Conservation (phyloP, 257 asterid genomes). For the Gardenia jasminoides region DNA sequence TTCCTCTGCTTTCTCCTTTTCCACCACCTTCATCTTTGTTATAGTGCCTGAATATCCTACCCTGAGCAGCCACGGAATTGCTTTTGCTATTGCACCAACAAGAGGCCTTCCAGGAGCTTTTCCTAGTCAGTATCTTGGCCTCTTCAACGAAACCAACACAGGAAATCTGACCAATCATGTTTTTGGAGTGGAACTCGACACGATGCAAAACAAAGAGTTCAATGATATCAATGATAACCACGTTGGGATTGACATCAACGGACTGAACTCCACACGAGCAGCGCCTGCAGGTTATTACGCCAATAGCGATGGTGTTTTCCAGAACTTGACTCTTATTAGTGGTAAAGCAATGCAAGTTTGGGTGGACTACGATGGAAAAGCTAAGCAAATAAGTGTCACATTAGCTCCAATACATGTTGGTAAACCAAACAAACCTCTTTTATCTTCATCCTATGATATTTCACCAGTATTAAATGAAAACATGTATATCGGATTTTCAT, state of each 20-base stretch:
- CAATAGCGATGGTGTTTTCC: conserved; percentile 19
- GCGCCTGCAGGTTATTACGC: conserved; percentile 41
- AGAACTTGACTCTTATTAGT: no score
- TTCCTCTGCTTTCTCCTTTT: no score
- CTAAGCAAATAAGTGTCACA: no score
- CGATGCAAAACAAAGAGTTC: conserved; percentile 38
- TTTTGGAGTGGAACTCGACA: conserved; percentile 36
- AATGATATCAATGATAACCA: conserved; percentile 47
- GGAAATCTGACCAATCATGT: conserved; percentile 36
- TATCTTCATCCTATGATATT: conserved; percentile 24
- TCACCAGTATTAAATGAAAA: conserved; percentile 33
- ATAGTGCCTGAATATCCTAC: no score
- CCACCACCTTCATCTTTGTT: no score
- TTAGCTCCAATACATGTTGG: no score
- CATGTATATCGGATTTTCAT: conserved; percentile 66
- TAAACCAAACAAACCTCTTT: no score
- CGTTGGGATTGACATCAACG: conserved; percentile 11
- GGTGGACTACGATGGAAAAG: no score
- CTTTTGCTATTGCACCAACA: no score
- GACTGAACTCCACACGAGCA: conserved; percentile 25
- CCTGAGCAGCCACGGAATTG: no score
- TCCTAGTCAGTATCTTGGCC: conserved; percentile 47
- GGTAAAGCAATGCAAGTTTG: no score
- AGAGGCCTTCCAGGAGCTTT: conserved; percentile 2
- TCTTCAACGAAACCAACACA: conserved; percentile 42